Evolutionary conservation across 768 basidiomycete species (phyloP), one percentile per base, ranked within the genome.

Genomic region (Albatrellus ellisii): DNA sequence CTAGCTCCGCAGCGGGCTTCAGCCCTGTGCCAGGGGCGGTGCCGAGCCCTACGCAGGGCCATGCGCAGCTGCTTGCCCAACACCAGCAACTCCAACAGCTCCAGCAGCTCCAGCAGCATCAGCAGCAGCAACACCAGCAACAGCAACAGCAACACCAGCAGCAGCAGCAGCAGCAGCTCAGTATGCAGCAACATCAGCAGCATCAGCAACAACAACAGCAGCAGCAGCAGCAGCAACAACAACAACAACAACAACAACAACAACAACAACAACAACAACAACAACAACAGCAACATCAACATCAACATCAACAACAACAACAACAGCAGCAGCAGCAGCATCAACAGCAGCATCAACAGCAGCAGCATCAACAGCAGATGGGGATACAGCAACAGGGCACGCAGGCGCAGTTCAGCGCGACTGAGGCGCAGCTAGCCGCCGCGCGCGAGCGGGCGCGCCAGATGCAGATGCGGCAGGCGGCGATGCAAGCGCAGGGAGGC

Each of bases 401-500:
- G 34, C 18, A 21, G 29, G 42, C 53, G 9, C 57, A 20, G 59
- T 77, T 26, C 82, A 82, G 53, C 76, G 80, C 41, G 73, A 73
- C 36, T 64, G 79, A 3, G 75, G 76, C 12, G 78, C 80, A 21
- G 34, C 17, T 17, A 18, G 15, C 36, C 5, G 36, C 34, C 25
- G 22, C 42, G 18, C 46, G 38, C 27, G 33, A 11, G 7, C 26
- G 31, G 8, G 39, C 17, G 32, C 41, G 46, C 21, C 48, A 80
- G 81, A 57, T 36, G 34, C 34, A 36, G 22, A 36, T 36, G 12
- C 34, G 34, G 10, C 45, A 48, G 27, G 59, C 52, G 15, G 57
- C 50, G 6, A 52, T 62, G 32, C 51, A 46, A 31, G 55, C 50
- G 15, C 48, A 59, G 52, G 62, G 54, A 24, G 22, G 48, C 31